A percentile compares a stretch with the other conserved stretches of the same genome.
phyloP scores from a whole-genome alignment of 495 filamentous ascomycete species.

The Aspergillus taichungensis region DNA sequence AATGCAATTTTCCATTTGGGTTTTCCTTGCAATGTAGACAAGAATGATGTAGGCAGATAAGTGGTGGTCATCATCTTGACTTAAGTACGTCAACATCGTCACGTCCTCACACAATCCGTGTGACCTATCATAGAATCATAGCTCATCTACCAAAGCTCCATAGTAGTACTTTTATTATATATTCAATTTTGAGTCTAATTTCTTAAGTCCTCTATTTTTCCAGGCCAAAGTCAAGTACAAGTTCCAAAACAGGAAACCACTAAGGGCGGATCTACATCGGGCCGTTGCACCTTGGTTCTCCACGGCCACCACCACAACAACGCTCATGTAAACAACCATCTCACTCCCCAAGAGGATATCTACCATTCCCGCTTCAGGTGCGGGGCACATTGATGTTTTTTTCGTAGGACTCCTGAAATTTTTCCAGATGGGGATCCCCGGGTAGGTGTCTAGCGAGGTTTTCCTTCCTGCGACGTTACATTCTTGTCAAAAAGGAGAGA shows the following conservation, averaged over 20 bases:
- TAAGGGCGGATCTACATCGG: conserved; percentile 35
- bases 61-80: too few species aligned
- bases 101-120: too few species aligned
- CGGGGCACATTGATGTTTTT: conserved; percentile 3
- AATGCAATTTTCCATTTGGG: background rate
- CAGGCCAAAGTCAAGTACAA: too few species aligned
- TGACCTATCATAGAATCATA: too few species aligned
- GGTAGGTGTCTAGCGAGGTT: conserved; percentile 21
- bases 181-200: too few species aligned
- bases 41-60: too few species aligned
- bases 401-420: conserved; percentile 1
- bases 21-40: too few species aligned
- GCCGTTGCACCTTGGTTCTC: conserved; percentile 25
- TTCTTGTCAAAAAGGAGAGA: background rate
- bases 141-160: too few species aligned
- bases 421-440: conserved; percentile 36
- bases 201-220: too few species aligned
- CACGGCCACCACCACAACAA: conserved; percentile 21
- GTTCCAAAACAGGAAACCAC: too few species aligned
- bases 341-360: background rate
- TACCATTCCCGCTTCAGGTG: background rate
- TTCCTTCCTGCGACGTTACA: background rate
- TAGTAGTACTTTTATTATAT: too few species aligned
- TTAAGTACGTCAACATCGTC: too few species aligned
- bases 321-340: conserved; percentile 2